Conservation (phyloP, 75 land plant species). For the Picea glauca region DNA sequence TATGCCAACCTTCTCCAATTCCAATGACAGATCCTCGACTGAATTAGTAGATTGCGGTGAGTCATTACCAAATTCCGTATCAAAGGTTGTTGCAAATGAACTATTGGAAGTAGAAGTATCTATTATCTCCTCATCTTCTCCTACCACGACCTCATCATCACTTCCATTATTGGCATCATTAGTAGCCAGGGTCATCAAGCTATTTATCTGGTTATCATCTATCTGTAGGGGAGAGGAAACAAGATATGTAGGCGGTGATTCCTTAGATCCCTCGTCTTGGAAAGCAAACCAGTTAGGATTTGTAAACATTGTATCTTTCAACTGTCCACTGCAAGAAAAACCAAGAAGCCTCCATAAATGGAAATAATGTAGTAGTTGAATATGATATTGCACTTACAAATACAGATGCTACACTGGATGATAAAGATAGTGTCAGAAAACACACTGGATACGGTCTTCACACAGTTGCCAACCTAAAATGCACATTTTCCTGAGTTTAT, state of each 20-base stretch:
- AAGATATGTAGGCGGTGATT: conserved; percentile 26
- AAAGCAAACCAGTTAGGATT: conserved; percentile 95
- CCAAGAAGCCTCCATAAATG: not conserved
- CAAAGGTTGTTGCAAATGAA: not conserved
- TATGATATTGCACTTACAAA: not conserved
- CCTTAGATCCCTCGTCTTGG: conserved; percentile 58
- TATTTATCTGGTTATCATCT: conserved; percentile 22
- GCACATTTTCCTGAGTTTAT: not conserved
- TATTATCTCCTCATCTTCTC: conserved; percentile 55
- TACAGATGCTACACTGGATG: not conserved
- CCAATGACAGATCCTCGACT: conserved; percentile 16
- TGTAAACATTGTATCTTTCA: conserved; percentile 57
- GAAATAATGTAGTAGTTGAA: not conserved
- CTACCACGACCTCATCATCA: conserved; percentile 42
- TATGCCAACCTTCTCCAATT: conserved; percentile 26
- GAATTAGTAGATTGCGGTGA: conserved; percentile 8
- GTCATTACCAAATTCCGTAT: conserved; percentile 6
- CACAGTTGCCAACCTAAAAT: not conserved
- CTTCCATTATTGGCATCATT: conserved; percentile 18
- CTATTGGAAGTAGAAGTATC: conserved; percentile 45
- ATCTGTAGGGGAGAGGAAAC: conserved; percentile 48
- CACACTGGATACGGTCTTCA: not conserved
- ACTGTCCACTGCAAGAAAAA: not conserved
- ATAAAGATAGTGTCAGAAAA: not conserved
- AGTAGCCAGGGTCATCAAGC: not conserved